A percentile compares a stretch with the other conserved stretches of the same genome.
Evolutionary conservation across 225 moss, liverwort and hornwort genomes (phyloP).

Genomic region (Climacium dendroides): DNA sequence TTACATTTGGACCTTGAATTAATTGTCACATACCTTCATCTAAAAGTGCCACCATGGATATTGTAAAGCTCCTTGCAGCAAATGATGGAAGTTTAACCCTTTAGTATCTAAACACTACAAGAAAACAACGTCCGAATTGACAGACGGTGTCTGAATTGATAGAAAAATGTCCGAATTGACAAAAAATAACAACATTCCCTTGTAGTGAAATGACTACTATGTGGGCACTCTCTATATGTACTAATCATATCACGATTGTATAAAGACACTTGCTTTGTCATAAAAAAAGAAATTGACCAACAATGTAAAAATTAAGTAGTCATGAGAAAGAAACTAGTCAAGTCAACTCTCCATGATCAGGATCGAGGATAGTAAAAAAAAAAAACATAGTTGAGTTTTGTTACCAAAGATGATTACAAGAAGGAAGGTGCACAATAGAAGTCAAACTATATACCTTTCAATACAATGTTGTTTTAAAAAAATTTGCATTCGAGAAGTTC

Average conservation of each 20-base stretch:
- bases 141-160: too few species aligned
- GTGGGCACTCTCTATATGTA: background rate
- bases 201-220: background rate
- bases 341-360: fast-evolving
- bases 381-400: background rate
- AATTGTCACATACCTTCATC: background rate
- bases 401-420: background rate
- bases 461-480: background rate
- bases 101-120: too few species aligned
- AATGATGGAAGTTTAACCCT: background rate
- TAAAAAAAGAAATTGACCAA: background rate
- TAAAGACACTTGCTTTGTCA: background rate
- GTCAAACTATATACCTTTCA: background rate
- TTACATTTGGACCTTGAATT: background rate
- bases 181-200: too few species aligned
- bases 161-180: too few species aligned
- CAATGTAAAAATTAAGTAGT: background rate
- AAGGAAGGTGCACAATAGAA: background rate
- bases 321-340: background rate
- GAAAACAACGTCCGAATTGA: too few species aligned
- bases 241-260: background rate
- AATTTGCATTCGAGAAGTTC: background rate
- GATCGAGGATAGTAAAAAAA: background rate
- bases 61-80: background rate
- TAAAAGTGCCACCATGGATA: background rate